Evolutionary conservation across 164 flowering plant species (phyloP).

Genomic region (Platanus orientalis): DNA sequence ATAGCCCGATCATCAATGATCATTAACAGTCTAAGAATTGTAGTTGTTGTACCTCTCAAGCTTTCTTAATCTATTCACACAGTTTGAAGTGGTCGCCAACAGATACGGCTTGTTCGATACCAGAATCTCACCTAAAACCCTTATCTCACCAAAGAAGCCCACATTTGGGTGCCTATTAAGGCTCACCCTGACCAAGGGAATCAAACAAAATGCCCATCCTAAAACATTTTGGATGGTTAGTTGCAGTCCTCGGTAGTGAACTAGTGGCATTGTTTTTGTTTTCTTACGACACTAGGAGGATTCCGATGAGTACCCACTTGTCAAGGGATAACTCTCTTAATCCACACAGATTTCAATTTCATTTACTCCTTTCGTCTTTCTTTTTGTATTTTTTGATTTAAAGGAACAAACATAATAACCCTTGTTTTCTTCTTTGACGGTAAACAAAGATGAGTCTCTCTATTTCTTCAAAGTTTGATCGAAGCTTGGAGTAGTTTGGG

Average conservation of each 20-base stretch:
- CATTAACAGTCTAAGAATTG: conserved; percentile 48
- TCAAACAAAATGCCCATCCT: conserved; percentile 71
- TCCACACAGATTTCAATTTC: conserved; percentile 23
- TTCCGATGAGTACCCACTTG: conserved; percentile 46
- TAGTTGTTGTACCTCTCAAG: conserved; percentile 58
- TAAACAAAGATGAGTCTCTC: too few species aligned
- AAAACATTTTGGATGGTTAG: conserved; percentile 28
- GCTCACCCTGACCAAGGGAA: conserved; percentile 82
- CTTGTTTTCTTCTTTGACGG: too few species aligned
- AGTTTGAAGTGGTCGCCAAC: conserved; percentile 51
- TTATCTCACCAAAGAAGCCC: conserved; percentile 31
- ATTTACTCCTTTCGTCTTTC: conserved; percentile 19
- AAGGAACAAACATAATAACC: too few species aligned
- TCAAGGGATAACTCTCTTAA: conserved; percentile 24
- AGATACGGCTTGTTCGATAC: conserved; percentile 40
- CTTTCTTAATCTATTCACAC: conserved; percentile 78
- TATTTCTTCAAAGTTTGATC: too few species aligned
- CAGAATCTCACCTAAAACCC: conserved; percentile 45
- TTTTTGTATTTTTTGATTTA: too few species aligned
- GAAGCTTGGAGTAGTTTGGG: too few species aligned
- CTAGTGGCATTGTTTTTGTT: conserved; percentile 30
- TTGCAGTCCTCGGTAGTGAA: conserved; percentile 16
- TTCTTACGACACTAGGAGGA: conserved; percentile 35
- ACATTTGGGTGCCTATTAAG: conserved; percentile 47
- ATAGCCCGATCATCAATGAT: background rate